Conservation (phyloP, 2,329 filamentous ascomycete genomes). For the Fusarium sp. region DNA sequence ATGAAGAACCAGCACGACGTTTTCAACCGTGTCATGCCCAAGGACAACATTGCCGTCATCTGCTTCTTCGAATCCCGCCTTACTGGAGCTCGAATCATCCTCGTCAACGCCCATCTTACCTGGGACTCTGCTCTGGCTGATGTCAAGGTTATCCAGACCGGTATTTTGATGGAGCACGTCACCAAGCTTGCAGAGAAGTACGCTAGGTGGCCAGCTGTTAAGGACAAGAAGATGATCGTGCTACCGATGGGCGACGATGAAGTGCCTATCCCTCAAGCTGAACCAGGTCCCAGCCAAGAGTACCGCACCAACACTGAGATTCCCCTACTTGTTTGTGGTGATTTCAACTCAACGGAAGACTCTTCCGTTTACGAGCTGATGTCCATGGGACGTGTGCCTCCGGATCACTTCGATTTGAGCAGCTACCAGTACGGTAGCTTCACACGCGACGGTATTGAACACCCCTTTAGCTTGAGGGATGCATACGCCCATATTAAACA, state of each 20-base stretch:
- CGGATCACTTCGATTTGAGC: conserved; percentile 82
- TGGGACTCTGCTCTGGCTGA: conserved; percentile 94
- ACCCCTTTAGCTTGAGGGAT: conserved; percentile 93
- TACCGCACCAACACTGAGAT: conserved; percentile 90
- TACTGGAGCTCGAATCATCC: conserved; percentile 90
- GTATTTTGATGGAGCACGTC: conserved; percentile 92
- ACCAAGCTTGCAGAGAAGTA: conserved; percentile 89
- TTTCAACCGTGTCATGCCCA: conserved; percentile 98
- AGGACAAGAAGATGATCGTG: conserved; percentile 77
- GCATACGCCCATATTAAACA: conserved; percentile 86
- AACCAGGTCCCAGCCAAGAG: conserved; percentile 84
- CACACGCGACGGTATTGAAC: conserved; percentile 89
- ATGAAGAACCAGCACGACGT: conserved; percentile 98
- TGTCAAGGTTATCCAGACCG: conserved; percentile 96
- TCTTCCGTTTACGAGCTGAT: conserved; percentile 94
- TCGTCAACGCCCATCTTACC: conserved; percentile 93
- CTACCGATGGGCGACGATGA: conserved; percentile 59
- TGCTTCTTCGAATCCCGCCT: conserved; percentile 91
- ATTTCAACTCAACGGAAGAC: conserved; percentile 91
- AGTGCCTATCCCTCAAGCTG: conserved; percentile 63
- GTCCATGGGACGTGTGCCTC: conserved; percentile 79
- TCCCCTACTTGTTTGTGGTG: conserved; percentile 89
- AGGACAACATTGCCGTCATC: conserved; percentile 94
- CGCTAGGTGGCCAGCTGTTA: conserved; percentile 80
- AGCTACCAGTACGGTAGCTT: conserved; percentile 92